Evolutionary conservation across 306 rosid genomes (phyloP), one percentile per base, ranked within the genome.

Genomic region (Sophora flavescens): DNA sequence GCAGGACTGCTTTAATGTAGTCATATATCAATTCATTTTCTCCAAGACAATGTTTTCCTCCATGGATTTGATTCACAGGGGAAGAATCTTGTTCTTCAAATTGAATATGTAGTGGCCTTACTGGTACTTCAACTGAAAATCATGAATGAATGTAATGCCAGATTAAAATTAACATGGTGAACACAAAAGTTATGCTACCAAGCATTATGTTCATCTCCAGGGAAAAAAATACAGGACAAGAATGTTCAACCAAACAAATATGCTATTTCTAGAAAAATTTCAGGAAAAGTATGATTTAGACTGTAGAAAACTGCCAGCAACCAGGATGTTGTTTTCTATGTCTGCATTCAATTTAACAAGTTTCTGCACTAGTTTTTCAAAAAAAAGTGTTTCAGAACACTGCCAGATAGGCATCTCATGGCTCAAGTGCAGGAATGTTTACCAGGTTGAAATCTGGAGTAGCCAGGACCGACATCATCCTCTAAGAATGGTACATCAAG

Each of bases 401-500:
- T 36, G 30, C 36, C 33, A 41, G n/a, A 42, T 28, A 76, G 51
- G 16, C 35, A 42, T 11, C 18, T 61, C 52, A 26, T 12, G 61
- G 38, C 53, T 63, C 51, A 33, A 47, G 61, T 56, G 60, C 56
- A 72, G 50, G 60, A 72, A 53, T 70, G 45, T 79, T 64, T 83
- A 93, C 99, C 90, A 45, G 83, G 64, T 56, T 70, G 82, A 72
- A 75, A 62, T 72, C 70, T 58, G 69, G 83, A 63, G 68, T 72
- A 76, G n/a, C 75, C 64, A 3, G 90, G 86, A 80, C 86, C 86
- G 68, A 67, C 76, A 42, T 88, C 92, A 52, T 93, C 96, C 72
- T 92, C 96, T 56, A 80, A 26, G 82, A 91, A 89, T 28, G 80
- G 75, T 3, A 80, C 84, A 74, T 91, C 97, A 28, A 96, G 97